phyloP scores from a whole-genome alignment of 768 basidiomycete species.

The Exsudoporus frostii region DNA sequence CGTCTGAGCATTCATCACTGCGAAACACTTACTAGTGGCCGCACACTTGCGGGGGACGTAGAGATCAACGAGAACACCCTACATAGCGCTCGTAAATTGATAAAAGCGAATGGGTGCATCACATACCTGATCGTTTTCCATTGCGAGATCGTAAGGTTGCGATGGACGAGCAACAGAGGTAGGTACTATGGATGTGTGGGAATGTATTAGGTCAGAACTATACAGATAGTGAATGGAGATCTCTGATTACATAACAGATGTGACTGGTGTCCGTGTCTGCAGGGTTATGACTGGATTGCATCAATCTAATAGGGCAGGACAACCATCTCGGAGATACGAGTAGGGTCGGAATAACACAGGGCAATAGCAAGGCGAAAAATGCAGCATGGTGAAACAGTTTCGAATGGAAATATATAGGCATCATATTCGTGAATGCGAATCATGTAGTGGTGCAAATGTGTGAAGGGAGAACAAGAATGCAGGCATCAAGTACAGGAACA shows the following conservation, averaged over 20 bases:
- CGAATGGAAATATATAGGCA: constrained; percentile 11
- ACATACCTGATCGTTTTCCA: constrained; percentile 91
- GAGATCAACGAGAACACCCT: constrained; percentile 99
- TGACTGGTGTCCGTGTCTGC: background rate
- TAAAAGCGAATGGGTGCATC: background rate
- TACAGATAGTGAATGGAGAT: constrained; percentile 20
- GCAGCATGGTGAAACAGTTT: constrained; percentile 7
- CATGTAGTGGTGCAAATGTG: constrained; percentile 19
- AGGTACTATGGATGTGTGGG: constrained; percentile 24
- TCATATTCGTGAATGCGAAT: constrained; percentile 19
- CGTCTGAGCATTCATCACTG: background rate
- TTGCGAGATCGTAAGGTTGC: constrained; percentile 36
- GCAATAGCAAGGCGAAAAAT: background rate
- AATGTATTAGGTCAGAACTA: constrained; percentile 28
- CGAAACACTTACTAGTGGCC: constrained; percentile 77
- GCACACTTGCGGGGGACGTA: constrained; percentile 99
- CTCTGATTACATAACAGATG: constrained; percentile 1
- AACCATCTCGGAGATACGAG: background rate
- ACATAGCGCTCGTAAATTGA: constrained; percentile 4
- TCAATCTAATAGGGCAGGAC: background rate
- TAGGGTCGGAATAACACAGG: constrained; percentile 3
- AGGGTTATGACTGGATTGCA: background rate
- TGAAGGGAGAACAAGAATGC: constrained; percentile 23
- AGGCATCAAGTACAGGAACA: constrained; percentile 18
- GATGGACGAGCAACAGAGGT: background rate